Conservation (phyloP, 306 rosid species). For the Dalbergia cultrata region DNA sequence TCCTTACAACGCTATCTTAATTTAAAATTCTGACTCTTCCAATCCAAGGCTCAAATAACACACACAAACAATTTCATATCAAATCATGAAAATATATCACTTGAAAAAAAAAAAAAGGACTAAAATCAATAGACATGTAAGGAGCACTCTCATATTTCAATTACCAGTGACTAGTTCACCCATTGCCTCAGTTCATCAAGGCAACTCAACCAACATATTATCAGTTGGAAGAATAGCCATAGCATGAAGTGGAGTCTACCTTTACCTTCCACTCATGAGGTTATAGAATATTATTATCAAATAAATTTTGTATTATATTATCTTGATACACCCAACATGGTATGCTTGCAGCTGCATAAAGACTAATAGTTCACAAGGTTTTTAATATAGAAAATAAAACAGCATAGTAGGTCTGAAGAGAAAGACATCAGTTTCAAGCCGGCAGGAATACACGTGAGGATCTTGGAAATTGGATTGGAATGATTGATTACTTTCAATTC, state of each 20-base stretch:
- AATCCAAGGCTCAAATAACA: conserved; percentile 11
- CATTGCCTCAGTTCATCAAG: not conserved
- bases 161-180: not conserved
- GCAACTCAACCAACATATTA: not conserved
- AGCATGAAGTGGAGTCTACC: not conserved
- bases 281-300: not conserved
- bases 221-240: not conserved
- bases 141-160: conserved; percentile 8
- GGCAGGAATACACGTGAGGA: conserved; percentile 44
- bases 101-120: not conserved
- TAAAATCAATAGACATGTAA: not conserved
- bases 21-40: conserved; percentile 14
- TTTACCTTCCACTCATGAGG: not conserved
- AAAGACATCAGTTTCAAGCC: conserved; percentile 16
- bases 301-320: not conserved
- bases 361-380: conserved; percentile 21
- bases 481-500: conserved; percentile 30
- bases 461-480: conserved; percentile 31
- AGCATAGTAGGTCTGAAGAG: conserved; percentile 18
- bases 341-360: conserved; percentile 5
- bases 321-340: not conserved
- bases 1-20: conserved; percentile 11
- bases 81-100: conserved; percentile 7
- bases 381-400: conserved; percentile 28
- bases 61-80: conserved; percentile 30